Evolutionary conservation across 768 basidiomycete species (phyloP), one percentile per base, ranked within the genome.

Genomic region (Daedalea quercina): DNA sequence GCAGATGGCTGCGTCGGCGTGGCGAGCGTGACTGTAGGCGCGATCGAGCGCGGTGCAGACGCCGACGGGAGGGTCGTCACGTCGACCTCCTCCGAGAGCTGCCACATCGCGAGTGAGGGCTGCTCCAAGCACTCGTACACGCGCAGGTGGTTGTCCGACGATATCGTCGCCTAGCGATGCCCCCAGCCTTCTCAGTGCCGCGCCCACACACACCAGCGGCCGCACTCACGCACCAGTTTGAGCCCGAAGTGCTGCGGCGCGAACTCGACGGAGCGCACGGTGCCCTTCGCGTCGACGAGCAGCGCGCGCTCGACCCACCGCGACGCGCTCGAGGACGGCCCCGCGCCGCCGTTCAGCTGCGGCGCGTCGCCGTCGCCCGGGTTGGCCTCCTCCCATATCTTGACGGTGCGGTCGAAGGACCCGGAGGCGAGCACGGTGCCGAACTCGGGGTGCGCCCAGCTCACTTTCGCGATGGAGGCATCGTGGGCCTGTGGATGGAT

Each of bases 371-470:
- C 44, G 24, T 59, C 63, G 19, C 64, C 54, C 44, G 67, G 65
- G 11, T 65, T 58, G 0, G 70, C 72, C 67, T 89, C 81, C 64
- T 94, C 90, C 93, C 93, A 97, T 15, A 99, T 79, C 68, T 94
- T 90, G 51, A 94, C 89, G 0, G 89, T 89, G 23, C 94, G 79
- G 69, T 97, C 95, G 61, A 94, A 93, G 1, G 88, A 92, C 3
- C 84, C 81, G 3, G 89, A 90, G 0, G 92, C 92, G 51, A 98
- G 74, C 49, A 96, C 80, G 1, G 83, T 80, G 3, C 93, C 94
- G 54, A 93, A 94, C 67, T 94, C 86, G 3, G 95, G 93, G 64
- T 94, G 93, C 1, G 92, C 92, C 90, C 93, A 98, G 49, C 80
- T 80, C 13, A 96, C 60, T 66, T 79, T 85, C 8, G 91, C 81